These are phyloP conservation scores for Exophiala dermatitidis DNA, from an alignment of 2,329 filamentous ascomycete species.

Conservation along the genomic window DNA sequence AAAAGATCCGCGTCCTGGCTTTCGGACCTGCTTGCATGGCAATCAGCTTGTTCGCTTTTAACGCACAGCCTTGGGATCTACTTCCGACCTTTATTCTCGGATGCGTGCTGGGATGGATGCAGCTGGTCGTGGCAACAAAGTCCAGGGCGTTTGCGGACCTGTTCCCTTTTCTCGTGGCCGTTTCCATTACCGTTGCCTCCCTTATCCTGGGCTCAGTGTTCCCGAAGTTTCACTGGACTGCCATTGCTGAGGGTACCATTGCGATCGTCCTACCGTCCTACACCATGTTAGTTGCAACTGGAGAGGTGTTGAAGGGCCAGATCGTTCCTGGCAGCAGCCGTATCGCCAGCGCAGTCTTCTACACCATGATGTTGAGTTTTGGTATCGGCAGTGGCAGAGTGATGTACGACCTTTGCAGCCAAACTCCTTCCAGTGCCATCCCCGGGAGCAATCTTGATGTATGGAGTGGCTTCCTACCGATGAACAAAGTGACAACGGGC, in stretches of 20 bases:
- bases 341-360: conserved; percentile 67
- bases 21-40: conserved; percentile 69
- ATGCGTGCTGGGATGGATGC: conserved; percentile 64
- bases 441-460: conserved; percentile 32
- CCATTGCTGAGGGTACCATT: conserved; percentile 63
- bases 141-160: conserved; percentile 61
- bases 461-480: neutral
- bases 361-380: conserved; percentile 64
- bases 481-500: neutral
- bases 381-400: conserved; percentile 58
- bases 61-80: conserved; percentile 67
- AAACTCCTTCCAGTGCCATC: neutral
- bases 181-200: conserved; percentile 60
- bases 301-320: conserved; percentile 62
- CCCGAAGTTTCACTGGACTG: conserved; percentile 62
- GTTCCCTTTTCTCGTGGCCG: conserved; percentile 56
- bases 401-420: conserved; percentile 46
- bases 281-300: conserved; percentile 52
- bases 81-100: conserved; percentile 71
- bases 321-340: conserved; percentile 64
- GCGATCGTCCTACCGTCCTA: conserved; percentile 67
- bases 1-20: conserved; percentile 51
- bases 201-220: conserved; percentile 61
- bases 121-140: conserved; percentile 64
- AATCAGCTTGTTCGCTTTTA: conserved; percentile 74